Conservation (phyloP, 2,329 filamentous ascomycete species). For the Nannizziopsis arthrosporioides region DNA sequence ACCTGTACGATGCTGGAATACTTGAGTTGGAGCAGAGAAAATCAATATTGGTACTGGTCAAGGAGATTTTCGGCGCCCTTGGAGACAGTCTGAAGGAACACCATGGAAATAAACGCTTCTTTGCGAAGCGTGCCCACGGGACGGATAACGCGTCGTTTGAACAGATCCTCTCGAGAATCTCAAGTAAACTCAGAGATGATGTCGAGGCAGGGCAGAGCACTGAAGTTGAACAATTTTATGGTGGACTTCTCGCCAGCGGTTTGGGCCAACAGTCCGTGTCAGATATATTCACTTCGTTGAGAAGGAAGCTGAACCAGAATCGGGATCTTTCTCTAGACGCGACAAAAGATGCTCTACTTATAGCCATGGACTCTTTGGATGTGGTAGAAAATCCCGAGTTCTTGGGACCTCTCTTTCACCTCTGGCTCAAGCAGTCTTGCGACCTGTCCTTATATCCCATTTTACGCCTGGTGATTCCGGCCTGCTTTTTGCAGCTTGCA, state of each 20-base stretch:
- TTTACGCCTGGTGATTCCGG: slow-evolving; percentile 48
- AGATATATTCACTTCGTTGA: slow-evolving; percentile 47
- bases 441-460: slow-evolving; percentile 34
- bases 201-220: slow-evolving; percentile 11
- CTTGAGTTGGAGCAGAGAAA: slow-evolving; percentile 52
- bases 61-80: slow-evolving; percentile 47
- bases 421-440: slow-evolving; percentile 50
- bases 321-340: slow-evolving; percentile 12
- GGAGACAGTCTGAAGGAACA: slow-evolving; percentile 66
- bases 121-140: slow-evolving; percentile 60
- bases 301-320: slow-evolving; percentile 20
- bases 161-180: slow-evolving; percentile 56
- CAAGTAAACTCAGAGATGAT: slow-evolving; percentile 39
- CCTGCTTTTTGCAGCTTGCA: slow-evolving; percentile 49
- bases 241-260: slow-evolving; percentile 67
- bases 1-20: slow-evolving; percentile 57
- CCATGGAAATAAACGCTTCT: slow-evolving; percentile 78
- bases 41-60: slow-evolving; percentile 56
- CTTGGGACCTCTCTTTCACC: slow-evolving; percentile 28
- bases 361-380: slow-evolving; percentile 31
- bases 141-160: slow-evolving; percentile 71
- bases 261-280: slow-evolving; percentile 66
- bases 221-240: slow-evolving; percentile 60
- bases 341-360: slow-evolving; percentile 21
- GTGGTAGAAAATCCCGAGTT: slow-evolving; percentile 34